Base-by-base conservation (phyloP, 2,329 filamentous ascomycete species). In the Cladophialophora immunda region DNA sequence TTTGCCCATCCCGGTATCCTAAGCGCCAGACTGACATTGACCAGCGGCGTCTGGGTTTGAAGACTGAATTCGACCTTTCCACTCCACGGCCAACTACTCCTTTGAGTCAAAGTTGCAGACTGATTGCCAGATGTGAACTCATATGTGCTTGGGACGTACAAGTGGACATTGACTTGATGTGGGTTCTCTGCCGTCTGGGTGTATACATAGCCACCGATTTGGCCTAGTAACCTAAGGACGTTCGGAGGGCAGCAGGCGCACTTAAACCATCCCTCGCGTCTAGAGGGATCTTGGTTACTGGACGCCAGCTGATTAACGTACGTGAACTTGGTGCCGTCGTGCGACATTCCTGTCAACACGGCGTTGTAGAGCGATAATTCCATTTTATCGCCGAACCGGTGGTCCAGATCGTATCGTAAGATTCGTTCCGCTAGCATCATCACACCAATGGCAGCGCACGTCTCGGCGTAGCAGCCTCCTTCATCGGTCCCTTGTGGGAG, bases 181-280 rank as follows among this genome's bases (percentile, higher is more conserved):
- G n/a, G n/a, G n/a, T n/a, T 11, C n/a, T 11, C 53, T 27, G 25
- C 19, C n/a, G n/a, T n/a, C n/a, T 59, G 29, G 6, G 0, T 79
- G 76, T 85, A 87, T 0, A 87, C 72, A 69, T 87, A 87, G 0
- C 86, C 85, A 1, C 86, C 86, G 27, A 89, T 75, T 27, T 81
- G 85, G 0, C 85, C 87, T 57, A 88, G 81, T 1, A 87, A 75
- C 29, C 86, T 79, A 22, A 84, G 81, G 0, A 89, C 77, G 69
- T 89, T 89, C 0, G 87, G 87, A 2, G 87, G 87, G 71, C 87
- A 89, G 68, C 86, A 89, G 5, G 86, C 85, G 41, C 82, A 84
- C 58, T 83, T 83, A 62, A 88, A 89, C 87, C 87, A 89, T 25
- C 84, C 81, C 34, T 83, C 79, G 15, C 87, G 79, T 63, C 79